Percentiles rank a stretch among this genome's conserved stretches.
phyloP scores from a whole-genome alignment of 768 basidiomycete genomes.

The Boletus tylopilopsis region DNA sequence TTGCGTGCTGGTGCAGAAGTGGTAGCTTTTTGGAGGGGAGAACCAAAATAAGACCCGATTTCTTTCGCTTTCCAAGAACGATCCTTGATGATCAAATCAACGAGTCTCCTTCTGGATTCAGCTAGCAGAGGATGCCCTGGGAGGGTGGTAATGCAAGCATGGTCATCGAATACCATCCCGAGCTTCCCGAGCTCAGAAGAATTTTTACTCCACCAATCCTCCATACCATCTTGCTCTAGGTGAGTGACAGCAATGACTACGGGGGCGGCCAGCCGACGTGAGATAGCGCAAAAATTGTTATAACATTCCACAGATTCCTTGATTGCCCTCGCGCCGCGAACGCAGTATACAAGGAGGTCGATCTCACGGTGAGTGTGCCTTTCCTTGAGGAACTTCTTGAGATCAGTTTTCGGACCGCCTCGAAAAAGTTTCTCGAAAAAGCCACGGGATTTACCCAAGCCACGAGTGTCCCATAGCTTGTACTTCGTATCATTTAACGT shows the following conservation, averaged over 20 bases:
- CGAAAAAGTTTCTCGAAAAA: constrained; percentile 13
- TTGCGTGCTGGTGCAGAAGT: neutral
- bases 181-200: constrained; percentile 19
- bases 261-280: constrained; percentile 36
- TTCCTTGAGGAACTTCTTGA: constrained; percentile 21
- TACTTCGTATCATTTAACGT: constrained; percentile 1
- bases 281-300: constrained; percentile 30
- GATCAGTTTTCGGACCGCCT: constrained; percentile 9
- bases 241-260: constrained; percentile 35
- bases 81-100: constrained; percentile 8
- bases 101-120: constrained; percentile 15
- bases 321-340: constrained; percentile 34
- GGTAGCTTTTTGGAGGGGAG: neutral
- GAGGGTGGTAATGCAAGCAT: constrained; percentile 37
- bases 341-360: constrained; percentile 38
- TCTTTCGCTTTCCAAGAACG: constrained; percentile 7
- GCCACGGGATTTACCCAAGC: constrained; percentile 30
- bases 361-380: constrained; percentile 26
- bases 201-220: constrained; percentile 32
- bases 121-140: neutral
- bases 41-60: constrained; percentile 11
- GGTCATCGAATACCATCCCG: constrained; percentile 32
- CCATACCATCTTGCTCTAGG: constrained; percentile 31
- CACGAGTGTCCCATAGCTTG: constrained; percentile 36
- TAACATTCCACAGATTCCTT: constrained; percentile 30